Conservation (phyloP, 1,284 basidiomycete species). For the Peniophora sp. region DNA sequence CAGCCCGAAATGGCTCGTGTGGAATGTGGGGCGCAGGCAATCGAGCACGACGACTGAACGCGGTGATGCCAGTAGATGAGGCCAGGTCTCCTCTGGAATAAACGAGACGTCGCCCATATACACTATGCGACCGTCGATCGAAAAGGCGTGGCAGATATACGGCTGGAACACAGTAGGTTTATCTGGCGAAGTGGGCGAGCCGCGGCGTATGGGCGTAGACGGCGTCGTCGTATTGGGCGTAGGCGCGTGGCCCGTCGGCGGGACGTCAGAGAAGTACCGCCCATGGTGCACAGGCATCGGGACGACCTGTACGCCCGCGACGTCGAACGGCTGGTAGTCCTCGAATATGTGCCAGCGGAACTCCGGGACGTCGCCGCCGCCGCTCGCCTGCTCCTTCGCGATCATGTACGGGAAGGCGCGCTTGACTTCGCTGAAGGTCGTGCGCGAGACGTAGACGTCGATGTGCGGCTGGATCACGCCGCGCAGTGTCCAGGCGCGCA, state of each 20-base stretch:
- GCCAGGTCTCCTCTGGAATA: conserved; percentile 66
- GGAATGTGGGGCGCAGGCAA: conserved; percentile 52
- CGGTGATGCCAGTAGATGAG: conserved; percentile 32
- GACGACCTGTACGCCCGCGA: conserved; percentile 53
- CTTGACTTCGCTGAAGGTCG: conserved; percentile 58
- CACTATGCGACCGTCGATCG: conserved; percentile 51
- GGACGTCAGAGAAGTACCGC: conserved; percentile 39
- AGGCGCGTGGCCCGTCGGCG: conserved; percentile 31
- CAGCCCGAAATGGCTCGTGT: conserved; percentile 70
- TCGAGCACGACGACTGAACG: conserved; percentile 58
- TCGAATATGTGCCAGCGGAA: conserved; percentile 76
- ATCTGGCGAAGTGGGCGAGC: conserved; percentile 3
- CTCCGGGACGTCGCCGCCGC: conserved; percentile 73
- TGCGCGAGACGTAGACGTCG: conserved; percentile 62
- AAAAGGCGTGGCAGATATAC: conserved; percentile 70
- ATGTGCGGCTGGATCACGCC: conserved; percentile 62
- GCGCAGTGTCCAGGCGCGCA: conserved; percentile 72
- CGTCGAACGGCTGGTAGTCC: conserved; percentile 48
- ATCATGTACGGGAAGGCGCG: conserved; percentile 74
- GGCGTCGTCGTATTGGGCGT: conserved; percentile 28
- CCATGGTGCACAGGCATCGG: conserved; percentile 70
- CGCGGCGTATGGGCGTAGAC: conserved; percentile 31
- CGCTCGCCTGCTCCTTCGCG: conserved; percentile 65
- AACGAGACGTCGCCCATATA: conserved; percentile 73
- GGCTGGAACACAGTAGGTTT: conserved; percentile 36